Evolutionary conservation across 2,329 filamentous ascomycete genomes (phyloP), one percentile per base, ranked within the genome.

Genomic region (Epichloe scottii): DNA sequence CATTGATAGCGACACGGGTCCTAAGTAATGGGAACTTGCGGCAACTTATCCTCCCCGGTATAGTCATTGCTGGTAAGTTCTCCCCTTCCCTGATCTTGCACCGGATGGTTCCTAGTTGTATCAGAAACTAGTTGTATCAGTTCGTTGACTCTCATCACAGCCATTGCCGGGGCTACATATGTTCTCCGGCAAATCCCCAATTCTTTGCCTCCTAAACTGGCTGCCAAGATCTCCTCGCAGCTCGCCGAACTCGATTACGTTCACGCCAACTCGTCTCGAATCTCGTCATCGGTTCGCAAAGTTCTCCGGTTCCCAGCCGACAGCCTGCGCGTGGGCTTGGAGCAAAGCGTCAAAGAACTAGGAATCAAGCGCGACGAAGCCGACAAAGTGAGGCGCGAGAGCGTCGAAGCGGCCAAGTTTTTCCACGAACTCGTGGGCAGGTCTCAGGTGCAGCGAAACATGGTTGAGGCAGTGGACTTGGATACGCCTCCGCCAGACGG

Each of bases 171-270:
- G 41, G 75, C 85, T 3, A 84, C 84, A 54, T 97, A 95, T 66
- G 74, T 95, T 52, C 72, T 98, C 23, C 82, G 84, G 52, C 87
- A 91, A 56, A 94, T 98, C 56, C 93, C 93, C 19, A 80, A 85
- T 50, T 93, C 91, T 0, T 81, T 98, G 0, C 93, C 93, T 2
- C 85, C 84, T 49, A 89, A 89, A 11, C 79, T 98, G 5, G 85
- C 85, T 41, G 77, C 77, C 62, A 97, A 97, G 70, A 86, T 98
- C 53, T 84, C 89, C 2, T 73, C 80, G 34, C 87, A 89, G 60
- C 82, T 98, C 38, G 72, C 79, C 7, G 78, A 85, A 17, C 82
- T 95, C 62, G 93, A 98, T 70, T 98, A 97, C 64, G 87, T 93
- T 1, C 93, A 98, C 67, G 71, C 80, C 57, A 98, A 98, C 71